Evolutionary conservation across 2,329 filamentous ascomycete species (phyloP), one percentile per base, ranked within the genome.

Genomic region (Aaosphaeria arxii): DNA sequence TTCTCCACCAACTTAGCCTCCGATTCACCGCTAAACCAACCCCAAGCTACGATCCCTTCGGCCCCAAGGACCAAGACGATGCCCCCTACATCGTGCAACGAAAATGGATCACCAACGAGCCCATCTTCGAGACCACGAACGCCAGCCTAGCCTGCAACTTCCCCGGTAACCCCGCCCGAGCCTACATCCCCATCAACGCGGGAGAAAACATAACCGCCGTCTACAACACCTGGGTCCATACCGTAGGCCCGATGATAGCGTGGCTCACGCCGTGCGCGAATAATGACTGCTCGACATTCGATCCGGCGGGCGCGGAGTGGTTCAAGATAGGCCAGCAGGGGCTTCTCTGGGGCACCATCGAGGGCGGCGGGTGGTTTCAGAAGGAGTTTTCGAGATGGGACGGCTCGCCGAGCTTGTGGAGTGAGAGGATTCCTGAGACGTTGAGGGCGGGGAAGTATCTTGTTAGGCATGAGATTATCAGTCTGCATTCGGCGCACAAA

Each of bases 311-410:
- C 2, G 54, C 50, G 4, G 38, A 45, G 3, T 66, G 63, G 63
- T 66, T 66, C 50, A 66, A 66, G 50, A 64, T 66, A 30, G 62
- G 54, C 0, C 47, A 66, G 43, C 49, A 46, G 11, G 63, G 63
- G 0, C 35, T 66, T 5, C 13, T 54, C 6, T 40, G 49, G 4
- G 62, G 62, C 1, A 56, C 50, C 1, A 56, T 66, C n/a, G 45
- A 55, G 28, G 41, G 42, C 11, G 63, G 63, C 1, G 51, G 40
- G 38, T 66, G 63, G 63, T 64, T 62, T 49, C 61, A 64, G 47
- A 51, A 56, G 43, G 43, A 42, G 9, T 64, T 66, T 47, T 49
- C 47, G 11, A 43, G 24, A 35, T 64, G 61, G 61, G 61, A 63
- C 44, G 61, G 62, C 0, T 50, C 31, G 6, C 58, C 58, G 11